phyloP scores from a whole-genome alignment of 164 flowering plant species.

The Vitis rupestris region DNA sequence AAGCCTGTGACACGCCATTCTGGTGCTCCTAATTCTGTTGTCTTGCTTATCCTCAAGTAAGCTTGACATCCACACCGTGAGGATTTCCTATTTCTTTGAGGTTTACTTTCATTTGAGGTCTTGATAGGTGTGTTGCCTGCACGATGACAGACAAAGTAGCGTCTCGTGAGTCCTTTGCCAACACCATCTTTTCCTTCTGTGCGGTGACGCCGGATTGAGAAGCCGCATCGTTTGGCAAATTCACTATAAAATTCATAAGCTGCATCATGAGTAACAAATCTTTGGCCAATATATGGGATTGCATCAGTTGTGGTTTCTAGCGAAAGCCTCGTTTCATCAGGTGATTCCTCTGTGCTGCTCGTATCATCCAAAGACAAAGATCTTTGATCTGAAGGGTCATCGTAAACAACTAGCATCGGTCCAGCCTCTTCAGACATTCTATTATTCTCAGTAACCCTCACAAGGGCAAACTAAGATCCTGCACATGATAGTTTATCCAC shows the following conservation, averaged over 20 bases:
- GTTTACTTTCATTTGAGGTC: conserved; percentile 58
- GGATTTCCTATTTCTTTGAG: conserved; percentile 86
- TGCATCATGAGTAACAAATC: conserved; percentile 79
- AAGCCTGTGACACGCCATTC: conserved; percentile 96
- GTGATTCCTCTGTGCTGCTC: conserved; percentile 87
- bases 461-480: conserved; percentile 6
- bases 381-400: conserved; percentile 79
- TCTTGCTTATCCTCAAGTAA: conserved; percentile 80
- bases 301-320: conserved; percentile 58
- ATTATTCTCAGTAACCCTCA: conserved; percentile 8
- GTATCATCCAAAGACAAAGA: conserved; percentile 81
- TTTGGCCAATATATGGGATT: conserved; percentile 80
- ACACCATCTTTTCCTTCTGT: conserved; percentile 97
- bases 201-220: conserved; percentile 85
- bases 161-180: conserved; percentile 89
- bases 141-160: conserved; percentile 95
- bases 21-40: conserved; percentile 55
- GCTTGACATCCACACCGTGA: conserved; percentile 96
- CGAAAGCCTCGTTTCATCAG: conserved; percentile 71
- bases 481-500: background rate
- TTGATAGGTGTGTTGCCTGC: conserved; percentile 92
- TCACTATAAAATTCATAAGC: conserved; percentile 92
- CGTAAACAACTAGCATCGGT: conserved; percentile 56
- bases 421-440: conserved; percentile 68
- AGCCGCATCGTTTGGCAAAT: conserved; percentile 85